Evolutionary conservation across 208 protist species (phyloP).

Genomic region (Angomonas deanei): DNA sequence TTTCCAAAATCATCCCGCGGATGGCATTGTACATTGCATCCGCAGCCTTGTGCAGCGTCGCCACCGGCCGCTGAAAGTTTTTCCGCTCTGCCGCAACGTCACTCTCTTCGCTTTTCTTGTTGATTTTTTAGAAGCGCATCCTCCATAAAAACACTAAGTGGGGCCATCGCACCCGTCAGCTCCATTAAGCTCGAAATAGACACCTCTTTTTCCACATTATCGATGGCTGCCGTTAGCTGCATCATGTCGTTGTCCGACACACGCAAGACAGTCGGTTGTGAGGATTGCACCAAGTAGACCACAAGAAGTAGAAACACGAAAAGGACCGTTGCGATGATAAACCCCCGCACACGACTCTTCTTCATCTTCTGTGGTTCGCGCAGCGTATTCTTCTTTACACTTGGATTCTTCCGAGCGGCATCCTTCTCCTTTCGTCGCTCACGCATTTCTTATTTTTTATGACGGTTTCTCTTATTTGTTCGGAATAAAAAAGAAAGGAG

Average conservation of each 20-base stretch:
- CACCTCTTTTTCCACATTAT: slow-evolving; percentile 6
- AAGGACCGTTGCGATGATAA: background rate
- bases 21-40: slow-evolving; percentile 28
- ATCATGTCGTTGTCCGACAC: slow-evolving; percentile 22
- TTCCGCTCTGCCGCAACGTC: slow-evolving; percentile 5
- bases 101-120: slow-evolving; percentile 11
- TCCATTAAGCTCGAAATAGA: slow-evolving; percentile 19
- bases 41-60: slow-evolving; percentile 13
- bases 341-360: background rate
- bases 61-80: background rate
- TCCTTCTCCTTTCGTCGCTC: background rate
- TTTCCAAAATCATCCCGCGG: slow-evolving; percentile 27
- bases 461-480: too few relatives aligned
- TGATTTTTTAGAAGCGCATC: slow-evolving; percentile 17
- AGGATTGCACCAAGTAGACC: too few relatives aligned
- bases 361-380: background rate
- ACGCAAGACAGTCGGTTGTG: too few relatives aligned
- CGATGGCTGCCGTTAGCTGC: slow-evolving; percentile 8
- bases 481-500: slow-evolving; percentile 1
- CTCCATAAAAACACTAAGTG: slow-evolving; percentile 13
- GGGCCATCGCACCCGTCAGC: slow-evolving; percentile 13
- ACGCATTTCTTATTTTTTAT: background rate
- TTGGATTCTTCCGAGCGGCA: background rate
- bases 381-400: background rate
- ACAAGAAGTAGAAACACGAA: too few relatives aligned